Conservation (phyloP, 1,139 yeast species). For the Trichomonascaceae sp. region DNA sequence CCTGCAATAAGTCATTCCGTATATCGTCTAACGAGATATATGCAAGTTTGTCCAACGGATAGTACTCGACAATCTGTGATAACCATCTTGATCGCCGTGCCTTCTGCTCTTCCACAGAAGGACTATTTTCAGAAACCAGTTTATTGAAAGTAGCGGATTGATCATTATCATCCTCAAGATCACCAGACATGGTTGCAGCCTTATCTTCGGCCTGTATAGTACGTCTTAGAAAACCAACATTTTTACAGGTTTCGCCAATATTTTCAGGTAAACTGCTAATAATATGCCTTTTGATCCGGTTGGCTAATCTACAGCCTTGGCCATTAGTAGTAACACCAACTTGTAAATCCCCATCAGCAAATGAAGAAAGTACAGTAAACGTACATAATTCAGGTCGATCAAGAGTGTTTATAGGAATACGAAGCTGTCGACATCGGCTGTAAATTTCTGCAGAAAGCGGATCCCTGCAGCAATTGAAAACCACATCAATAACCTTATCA, state of each 20-base stretch:
- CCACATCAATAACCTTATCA: constrained; percentile 61
- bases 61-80: constrained; percentile 85
- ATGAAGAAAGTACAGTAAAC: constrained; percentile 70
- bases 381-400: constrained; percentile 70
- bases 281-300: constrained; percentile 70
- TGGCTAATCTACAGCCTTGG: constrained; percentile 83
- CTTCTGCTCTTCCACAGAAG: constrained; percentile 34
- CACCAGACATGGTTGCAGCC: constrained; percentile 40
- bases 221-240: constrained; percentile 60
- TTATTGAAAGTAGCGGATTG: constrained; percentile 53
- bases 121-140: constrained; percentile 48
- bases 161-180: constrained; percentile 65
- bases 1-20: not conserved
- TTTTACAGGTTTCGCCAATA: constrained; percentile 60
- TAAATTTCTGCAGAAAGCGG: constrained; percentile 33
- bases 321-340: constrained; percentile 83
- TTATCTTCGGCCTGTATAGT: constrained; percentile 50
- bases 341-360: constrained; percentile 67
- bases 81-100: constrained; percentile 76
- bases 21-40: constrained; percentile 48
- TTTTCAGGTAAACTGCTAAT: constrained; percentile 59
- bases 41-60: constrained; percentile 64
- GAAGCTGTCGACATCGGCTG: constrained; percentile 44
- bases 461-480: constrained; percentile 35
- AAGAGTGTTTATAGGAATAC: constrained; percentile 79